Base-by-base conservation (phyloP, 768 basidiomycete species). In the Mycena sanguinolenta region DNA sequence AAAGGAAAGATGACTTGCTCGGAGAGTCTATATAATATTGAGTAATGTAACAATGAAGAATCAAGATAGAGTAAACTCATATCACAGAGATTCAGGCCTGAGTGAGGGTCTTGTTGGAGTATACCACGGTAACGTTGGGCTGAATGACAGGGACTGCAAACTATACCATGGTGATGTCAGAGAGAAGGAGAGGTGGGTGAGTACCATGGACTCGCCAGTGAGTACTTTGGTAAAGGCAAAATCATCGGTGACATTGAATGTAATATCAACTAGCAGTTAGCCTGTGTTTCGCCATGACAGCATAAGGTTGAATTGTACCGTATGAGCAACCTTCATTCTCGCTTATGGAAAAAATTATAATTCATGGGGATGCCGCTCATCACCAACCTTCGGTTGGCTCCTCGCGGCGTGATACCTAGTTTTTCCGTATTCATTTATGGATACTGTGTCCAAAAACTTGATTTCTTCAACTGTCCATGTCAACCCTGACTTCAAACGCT, bases 141-240 rank as follows among this genome's bases (percentile, higher is more conserved):
- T 93, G 82, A 94, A 97, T 16, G 93, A 92, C 12, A 96, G 96
- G 96, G 94, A 95, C 69, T 95, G 93, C 0, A 95, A 95, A 70
- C 93, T 94, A 79, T 94, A 95, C 30, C 90, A 87, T 10, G 94
- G 94, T 5, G 92, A 94, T 0, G 94, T 93, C 0, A 94, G 94
- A 3, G 94, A 95, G 85, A 93, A 2, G 92, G 93, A 1, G 91
- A 94, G 0, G 93, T 95, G 0, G 92, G 93, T 4, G 94, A 95
- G 78, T 95, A 94, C n/a, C 91, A 87, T 23, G 93, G 93, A 76
- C 93, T 94, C 17, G 94, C 94, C 0, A 93, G 94, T 4, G 94
- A 95, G 77, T 94, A 94, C 9, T 88, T 89, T 8, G 95, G 94
- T 12, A 94, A 95, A 3, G 95, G 93, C 50, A 92, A 84, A 73